Evolutionary conservation across 2,329 filamentous ascomycete species (phyloP).

Genomic region (Epichloe coenophiala): DNA sequence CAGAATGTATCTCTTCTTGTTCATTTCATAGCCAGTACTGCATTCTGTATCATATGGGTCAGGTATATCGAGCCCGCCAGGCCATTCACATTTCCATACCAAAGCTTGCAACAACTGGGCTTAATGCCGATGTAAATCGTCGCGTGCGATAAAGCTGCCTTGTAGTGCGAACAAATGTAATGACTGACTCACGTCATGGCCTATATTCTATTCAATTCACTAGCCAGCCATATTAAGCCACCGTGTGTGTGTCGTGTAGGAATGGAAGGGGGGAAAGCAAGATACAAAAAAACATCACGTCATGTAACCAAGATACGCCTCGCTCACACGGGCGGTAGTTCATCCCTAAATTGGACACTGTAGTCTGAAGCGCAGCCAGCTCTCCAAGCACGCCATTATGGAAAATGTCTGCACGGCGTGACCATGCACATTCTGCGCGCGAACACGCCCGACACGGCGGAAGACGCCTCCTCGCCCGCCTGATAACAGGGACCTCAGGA

Average conservation of each 20-base stretch:
- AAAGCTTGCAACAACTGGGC: too few species aligned
- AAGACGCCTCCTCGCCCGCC: slow-evolving; percentile 40
- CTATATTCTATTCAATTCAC: too few species aligned
- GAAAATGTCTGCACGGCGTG: slow-evolving; percentile 90
- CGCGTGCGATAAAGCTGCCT: too few species aligned
- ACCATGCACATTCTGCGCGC: slow-evolving; percentile 87
- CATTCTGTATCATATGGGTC: too few species aligned
- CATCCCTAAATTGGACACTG: slow-evolving; percentile 93
- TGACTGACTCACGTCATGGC: too few species aligned
- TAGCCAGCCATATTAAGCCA: too few species aligned
- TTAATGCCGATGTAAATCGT: too few species aligned
- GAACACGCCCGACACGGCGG: slow-evolving; percentile 55
- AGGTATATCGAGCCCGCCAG: too few species aligned
- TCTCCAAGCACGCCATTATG: slow-evolving; percentile 85
- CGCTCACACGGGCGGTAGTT: slow-evolving; percentile 63
- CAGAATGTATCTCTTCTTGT: too few species aligned
- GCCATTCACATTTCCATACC: too few species aligned
- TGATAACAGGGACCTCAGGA: slow-evolving; percentile 79
- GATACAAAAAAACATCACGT: not conserved
- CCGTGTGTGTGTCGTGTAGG: not conserved
- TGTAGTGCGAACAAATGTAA: too few species aligned
- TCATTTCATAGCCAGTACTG: too few species aligned
- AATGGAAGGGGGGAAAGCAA: not conserved
- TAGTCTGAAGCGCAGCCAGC: slow-evolving; percentile 87
- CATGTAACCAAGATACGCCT: not conserved